phyloP scores from a whole-genome alignment of 1,284 basidiomycete species.

The Ceratobasidium sp. region DNA sequence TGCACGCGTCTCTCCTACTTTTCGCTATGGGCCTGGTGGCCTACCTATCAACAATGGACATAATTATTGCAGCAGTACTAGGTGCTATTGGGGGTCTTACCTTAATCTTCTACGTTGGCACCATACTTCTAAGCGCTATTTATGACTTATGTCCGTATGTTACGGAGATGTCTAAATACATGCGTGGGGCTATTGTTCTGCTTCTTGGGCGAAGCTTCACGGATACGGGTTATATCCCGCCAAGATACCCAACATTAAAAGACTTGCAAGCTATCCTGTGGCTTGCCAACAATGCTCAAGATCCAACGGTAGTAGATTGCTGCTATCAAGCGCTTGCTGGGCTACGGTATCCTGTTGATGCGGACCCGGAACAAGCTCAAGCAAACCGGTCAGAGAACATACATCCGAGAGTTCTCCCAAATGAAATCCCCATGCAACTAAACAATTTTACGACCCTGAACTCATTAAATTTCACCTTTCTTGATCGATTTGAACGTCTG shows the following conservation, averaged over 20 bases:
- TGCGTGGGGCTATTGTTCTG: not conserved
- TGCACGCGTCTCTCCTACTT: constrained; percentile 23
- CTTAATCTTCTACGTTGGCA: not conserved
- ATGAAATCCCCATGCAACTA: not conserved
- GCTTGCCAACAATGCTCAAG: constrained; percentile 1
- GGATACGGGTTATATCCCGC: no score
- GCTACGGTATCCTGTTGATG: not conserved
- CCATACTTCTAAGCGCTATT: not conserved
- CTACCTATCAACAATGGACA: constrained; percentile 6
- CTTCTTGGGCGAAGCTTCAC: not conserved
- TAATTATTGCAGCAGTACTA: constrained; percentile 7
- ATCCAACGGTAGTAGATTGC: not conserved
- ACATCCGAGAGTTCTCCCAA: not conserved
- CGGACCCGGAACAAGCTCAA: not conserved
- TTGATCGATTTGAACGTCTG: not conserved
- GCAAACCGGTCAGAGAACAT: not conserved
- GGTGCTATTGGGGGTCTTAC: not conserved
- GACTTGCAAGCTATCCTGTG: not conserved
- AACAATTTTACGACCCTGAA: not conserved
- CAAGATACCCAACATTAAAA: not conserved
- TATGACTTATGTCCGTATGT: constrained; percentile 34
- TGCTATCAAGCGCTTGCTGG: constrained; percentile 13
- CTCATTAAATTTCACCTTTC: not conserved
- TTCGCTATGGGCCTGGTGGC: constrained; percentile 12
- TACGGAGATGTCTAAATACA: not conserved